Conservation (phyloP, 2,329 filamentous ascomycete species). For the Xylariaceae sp. region DNA sequence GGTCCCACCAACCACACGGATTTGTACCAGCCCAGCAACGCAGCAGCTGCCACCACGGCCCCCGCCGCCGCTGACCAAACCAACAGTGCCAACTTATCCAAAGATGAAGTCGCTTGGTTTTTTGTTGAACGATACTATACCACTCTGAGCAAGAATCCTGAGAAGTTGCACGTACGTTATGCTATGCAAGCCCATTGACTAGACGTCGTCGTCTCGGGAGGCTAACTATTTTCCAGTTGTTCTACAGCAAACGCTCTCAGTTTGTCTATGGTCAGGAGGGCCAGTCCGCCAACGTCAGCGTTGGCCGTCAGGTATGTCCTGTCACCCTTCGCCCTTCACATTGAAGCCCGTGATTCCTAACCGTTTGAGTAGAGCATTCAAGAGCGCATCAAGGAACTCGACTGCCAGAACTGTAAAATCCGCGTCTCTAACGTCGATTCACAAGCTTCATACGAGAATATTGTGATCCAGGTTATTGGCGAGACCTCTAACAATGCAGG, state of each 20-base stretch:
- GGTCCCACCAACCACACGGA: conserved; percentile 45
- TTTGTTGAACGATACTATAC: conserved; percentile 99
- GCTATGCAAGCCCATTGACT: not conserved
- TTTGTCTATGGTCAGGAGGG: conserved; percentile 90
- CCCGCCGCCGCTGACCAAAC: conserved; percentile 27
- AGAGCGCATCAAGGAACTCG: conserved; percentile 86
- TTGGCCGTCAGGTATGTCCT: conserved; percentile 73
- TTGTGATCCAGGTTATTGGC: conserved; percentile 96
- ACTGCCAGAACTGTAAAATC: conserved; percentile 97
- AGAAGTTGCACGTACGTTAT: conserved; percentile 72
- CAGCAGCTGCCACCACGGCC: conserved; percentile 31
- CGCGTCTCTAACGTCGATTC: conserved; percentile 97
- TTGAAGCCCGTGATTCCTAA: not conserved
- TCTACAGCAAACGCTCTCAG: conserved; percentile 94
- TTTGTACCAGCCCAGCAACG: conserved; percentile 34
- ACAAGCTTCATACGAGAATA: conserved; percentile 85
- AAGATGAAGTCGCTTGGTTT: conserved; percentile 98
- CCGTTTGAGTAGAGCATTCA: conserved; percentile 65
- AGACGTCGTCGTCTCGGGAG: not conserved
- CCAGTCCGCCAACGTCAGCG: conserved; percentile 76
- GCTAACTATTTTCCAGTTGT: conserved; percentile 51
- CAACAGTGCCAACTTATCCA: conserved; percentile 47
- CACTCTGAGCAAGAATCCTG: conserved; percentile 86
- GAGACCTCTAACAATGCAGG: conserved; percentile 92
- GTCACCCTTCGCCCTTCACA: not conserved